Percentiles rank a stretch among this genome's conserved stretches.
phyloP scores from a whole-genome alignment of 2,329 filamentous ascomycete genomes.

The Ceratocystis eucalypticola region DNA sequence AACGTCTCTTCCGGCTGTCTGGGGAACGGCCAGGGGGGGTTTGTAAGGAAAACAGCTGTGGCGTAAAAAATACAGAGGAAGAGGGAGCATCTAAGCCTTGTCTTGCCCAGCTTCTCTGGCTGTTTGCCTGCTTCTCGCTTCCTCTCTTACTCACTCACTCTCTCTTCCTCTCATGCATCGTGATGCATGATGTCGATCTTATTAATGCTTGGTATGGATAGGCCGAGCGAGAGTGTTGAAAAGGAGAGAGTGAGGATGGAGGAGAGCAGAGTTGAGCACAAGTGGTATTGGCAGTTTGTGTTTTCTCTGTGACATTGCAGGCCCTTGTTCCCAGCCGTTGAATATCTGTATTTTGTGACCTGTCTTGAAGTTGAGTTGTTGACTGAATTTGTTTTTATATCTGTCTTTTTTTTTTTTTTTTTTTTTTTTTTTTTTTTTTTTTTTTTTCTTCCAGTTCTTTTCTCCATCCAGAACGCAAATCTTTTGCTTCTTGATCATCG shows the following conservation, averaged over 20 bases:
- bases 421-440: not conserved
- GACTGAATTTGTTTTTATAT: too few relatives aligned
- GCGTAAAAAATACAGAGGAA: not conserved
- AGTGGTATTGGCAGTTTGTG: too few relatives aligned
- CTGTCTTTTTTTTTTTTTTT: not conserved
- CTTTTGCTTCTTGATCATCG: not conserved
- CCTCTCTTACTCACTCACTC: not conserved
- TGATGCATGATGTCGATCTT: slow-evolving; percentile 5
- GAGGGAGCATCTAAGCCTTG: not conserved
- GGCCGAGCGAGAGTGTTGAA: not conserved
- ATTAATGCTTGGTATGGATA: slow-evolving; percentile 2
- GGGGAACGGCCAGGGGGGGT: not conserved
- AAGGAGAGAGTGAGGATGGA: not conserved
- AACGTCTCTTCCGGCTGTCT: slow-evolving; percentile 4
- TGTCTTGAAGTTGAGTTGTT: too few relatives aligned
- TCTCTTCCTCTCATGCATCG: not conserved
- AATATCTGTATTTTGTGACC: too few relatives aligned
- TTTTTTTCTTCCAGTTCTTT: not conserved
- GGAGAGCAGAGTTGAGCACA: not conserved
- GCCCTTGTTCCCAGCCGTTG: not conserved
- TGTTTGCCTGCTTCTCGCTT: not conserved
- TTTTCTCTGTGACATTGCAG: too few relatives aligned
- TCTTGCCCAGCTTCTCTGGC: not conserved
- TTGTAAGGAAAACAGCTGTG: not conserved
- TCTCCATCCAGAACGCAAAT: not conserved